Conservation (phyloP, 1,139 yeast species). For the Meyerozyma elateridarum region DNA sequence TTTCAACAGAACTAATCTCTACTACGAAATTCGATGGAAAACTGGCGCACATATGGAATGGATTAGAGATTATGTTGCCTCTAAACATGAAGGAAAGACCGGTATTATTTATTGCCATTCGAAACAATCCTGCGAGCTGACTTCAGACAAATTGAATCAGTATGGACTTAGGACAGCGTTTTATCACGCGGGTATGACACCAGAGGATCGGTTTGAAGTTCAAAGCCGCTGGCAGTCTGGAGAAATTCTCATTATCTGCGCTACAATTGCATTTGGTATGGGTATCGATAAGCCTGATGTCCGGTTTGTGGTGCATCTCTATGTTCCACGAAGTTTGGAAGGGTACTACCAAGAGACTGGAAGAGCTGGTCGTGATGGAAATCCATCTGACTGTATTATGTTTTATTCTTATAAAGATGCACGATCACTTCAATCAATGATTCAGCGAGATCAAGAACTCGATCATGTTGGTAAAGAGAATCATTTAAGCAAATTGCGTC, state of each 20-base stretch:
- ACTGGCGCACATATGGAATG: slow-evolving; percentile 53
- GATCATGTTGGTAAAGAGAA: slow-evolving; percentile 65
- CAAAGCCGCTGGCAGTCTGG: slow-evolving; percentile 84
- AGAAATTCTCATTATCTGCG: slow-evolving; percentile 73
- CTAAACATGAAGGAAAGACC: slow-evolving; percentile 52
- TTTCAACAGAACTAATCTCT: slow-evolving; percentile 84
- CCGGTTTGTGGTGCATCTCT: slow-evolving; percentile 81
- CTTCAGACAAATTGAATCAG: slow-evolving; percentile 54
- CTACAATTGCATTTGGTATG: slow-evolving; percentile 98
- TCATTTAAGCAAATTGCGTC: slow-evolving; percentile 71
- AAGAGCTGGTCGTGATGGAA: slow-evolving; percentile 97
- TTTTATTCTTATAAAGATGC: slow-evolving; percentile 79
- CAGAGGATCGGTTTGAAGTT: slow-evolving; percentile 64
- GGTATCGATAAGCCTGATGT: slow-evolving; percentile 98
- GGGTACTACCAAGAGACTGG: slow-evolving; percentile 98
- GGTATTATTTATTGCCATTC: slow-evolving; percentile 96
- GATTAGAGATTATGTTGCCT: slow-evolving; percentile 52
- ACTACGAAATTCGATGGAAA: slow-evolving; percentile 71
- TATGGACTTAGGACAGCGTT: slow-evolving; percentile 65
- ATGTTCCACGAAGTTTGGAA: slow-evolving; percentile 87
- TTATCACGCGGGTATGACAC: slow-evolving; percentile 92
- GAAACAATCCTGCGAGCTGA: slow-evolving; percentile 80
- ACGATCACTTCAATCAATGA: slow-evolving; percentile 66
- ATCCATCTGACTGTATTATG: slow-evolving; percentile 73
- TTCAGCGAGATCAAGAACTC: slow-evolving; percentile 68